Evolutionary conservation across 129 eudicot genomes (phyloP).

Genomic region (Tanacetum coccineum): DNA sequence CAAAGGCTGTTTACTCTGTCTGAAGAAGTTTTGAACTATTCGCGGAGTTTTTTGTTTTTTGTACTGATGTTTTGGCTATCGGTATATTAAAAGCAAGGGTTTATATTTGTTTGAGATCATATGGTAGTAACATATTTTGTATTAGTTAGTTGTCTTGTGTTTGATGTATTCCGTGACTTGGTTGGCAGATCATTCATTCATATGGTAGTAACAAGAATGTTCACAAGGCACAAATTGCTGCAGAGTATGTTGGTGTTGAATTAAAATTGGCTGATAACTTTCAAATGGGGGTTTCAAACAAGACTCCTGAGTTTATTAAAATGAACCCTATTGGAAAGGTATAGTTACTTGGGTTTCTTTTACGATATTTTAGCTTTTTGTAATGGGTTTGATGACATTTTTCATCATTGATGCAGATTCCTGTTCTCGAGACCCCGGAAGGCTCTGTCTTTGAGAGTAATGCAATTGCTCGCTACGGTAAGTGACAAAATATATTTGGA

Average conservation of each 20-base stretch:
- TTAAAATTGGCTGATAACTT: slow-evolving; percentile 51
- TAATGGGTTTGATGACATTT: background rate
- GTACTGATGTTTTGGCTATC: too few relatives aligned
- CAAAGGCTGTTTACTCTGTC: too few relatives aligned
- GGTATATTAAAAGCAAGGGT: too few relatives aligned
- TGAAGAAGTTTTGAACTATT: too few relatives aligned
- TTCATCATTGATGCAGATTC: slow-evolving; percentile 43
- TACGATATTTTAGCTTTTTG: background rate
- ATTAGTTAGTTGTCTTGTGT: too few relatives aligned
- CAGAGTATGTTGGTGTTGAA: slow-evolving; percentile 67
- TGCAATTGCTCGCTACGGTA: slow-evolving; percentile 92
- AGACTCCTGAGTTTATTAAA: slow-evolving; percentile 72
- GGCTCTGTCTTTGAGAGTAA: slow-evolving; percentile 88
- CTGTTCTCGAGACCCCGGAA: slow-evolving; percentile 84
- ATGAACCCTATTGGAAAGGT: slow-evolving; percentile 98
- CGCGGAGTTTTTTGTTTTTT: too few relatives aligned
- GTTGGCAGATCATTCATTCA: too few relatives aligned
- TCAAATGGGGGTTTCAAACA: slow-evolving; percentile 75
- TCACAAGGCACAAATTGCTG: slow-evolving; percentile 71
- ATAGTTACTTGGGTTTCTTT: background rate
- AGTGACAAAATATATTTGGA: slow-evolving; percentile 10
- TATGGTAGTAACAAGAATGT: slow-evolving; percentile 46
- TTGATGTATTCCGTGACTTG: too few relatives aligned
- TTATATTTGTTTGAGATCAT: too few relatives aligned
- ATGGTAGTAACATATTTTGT: too few relatives aligned